These are phyloP conservation scores for Eragrostis nindensis DNA, from an alignment of 176 grass and related monocot species.

Conservation along the genomic window DNA sequence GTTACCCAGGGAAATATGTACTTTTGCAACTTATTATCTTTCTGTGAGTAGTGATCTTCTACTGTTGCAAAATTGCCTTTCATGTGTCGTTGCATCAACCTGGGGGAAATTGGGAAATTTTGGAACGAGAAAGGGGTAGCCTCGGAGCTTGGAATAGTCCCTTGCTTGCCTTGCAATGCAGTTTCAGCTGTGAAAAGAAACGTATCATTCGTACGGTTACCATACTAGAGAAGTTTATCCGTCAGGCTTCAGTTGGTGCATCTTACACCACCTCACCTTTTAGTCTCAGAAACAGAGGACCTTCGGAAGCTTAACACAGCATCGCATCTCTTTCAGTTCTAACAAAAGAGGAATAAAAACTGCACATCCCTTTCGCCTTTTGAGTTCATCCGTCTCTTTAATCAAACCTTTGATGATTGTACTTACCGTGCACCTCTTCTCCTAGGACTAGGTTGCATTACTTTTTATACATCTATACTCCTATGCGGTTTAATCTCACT, in stretches of 20 bases:
- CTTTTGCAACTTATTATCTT: too few species aligned
- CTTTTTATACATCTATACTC: neutral
- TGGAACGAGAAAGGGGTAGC: conserved; percentile 5
- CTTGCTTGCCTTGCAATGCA: conserved; percentile 47
- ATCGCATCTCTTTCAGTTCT: neutral
- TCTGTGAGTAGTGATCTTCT: neutral
- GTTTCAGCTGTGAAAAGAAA: neutral
- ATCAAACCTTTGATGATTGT: conserved; percentile 5
- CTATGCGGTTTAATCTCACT: conserved; percentile 10
- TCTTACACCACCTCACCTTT: neutral
- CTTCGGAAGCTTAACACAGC: neutral
- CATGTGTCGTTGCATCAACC: neutral
- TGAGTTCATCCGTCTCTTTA: conserved; percentile 14
- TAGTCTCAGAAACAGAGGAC: neutral
- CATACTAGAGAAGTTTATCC: neutral
- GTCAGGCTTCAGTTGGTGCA: neutral
- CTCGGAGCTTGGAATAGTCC: neutral
- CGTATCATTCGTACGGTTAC: neutral
- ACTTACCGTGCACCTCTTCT: conserved; percentile 32
- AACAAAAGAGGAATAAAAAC: neutral
- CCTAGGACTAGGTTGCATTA: neutral
- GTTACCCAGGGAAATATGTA: neutral
- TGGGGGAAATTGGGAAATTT: neutral
- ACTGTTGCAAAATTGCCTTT: neutral
- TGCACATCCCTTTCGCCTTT: conserved; percentile 15